Base-by-base conservation (phyloP, 1,284 basidiomycete species). In the Ustilago nuda region DNA sequence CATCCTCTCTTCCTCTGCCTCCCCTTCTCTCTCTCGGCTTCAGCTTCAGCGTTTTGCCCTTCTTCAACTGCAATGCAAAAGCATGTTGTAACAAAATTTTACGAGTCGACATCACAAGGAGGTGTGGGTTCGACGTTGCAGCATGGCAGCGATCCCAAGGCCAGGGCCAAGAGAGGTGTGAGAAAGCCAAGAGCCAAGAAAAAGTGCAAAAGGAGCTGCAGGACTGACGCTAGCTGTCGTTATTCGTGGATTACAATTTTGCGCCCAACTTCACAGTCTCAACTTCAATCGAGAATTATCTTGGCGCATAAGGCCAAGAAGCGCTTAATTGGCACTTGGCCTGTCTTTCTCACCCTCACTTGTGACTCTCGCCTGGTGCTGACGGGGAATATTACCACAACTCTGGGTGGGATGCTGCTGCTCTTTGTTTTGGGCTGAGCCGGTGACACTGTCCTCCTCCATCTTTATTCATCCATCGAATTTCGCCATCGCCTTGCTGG, bases 401-500 rank as follows among this genome's bases (percentile, higher is more conserved):
- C 23, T 27, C 23, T 27, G 23, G 3, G 23, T 27, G 23, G 23
- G 23, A 27, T 27, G 23, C 23, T 27, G 23, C 23, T 27, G 23
- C 23, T 27, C 23, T 27, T 27, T 27, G 23, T 27, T 27, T 27
- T 27, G 3, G 23, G 23, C 23, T 27, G 23, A 27, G 69, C 72
- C 9, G 76, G 69, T 27, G 72, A 78, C 19, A 62, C 61, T 1
- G 57, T 78, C 32, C 56, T 79, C 9, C 52, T 77, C 35, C 50
- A 63, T 30, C 64, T 72, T 23, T 56, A 60, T 41, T 77, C 66
- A 32, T 65, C 59, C 8, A 73, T 79, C 52, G 73, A 79, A 32
- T 77, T 70, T 27, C 35, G 57, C 61, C 33, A 51, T 74, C 1
- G 61, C 63, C 9, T 32, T 73, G 30, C 56, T 79, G 12, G 77